These are phyloP conservation scores for Cyclocybe cylindracea DNA, from an alignment of 768 basidiomycete species.

Conservation along the genomic window DNA sequence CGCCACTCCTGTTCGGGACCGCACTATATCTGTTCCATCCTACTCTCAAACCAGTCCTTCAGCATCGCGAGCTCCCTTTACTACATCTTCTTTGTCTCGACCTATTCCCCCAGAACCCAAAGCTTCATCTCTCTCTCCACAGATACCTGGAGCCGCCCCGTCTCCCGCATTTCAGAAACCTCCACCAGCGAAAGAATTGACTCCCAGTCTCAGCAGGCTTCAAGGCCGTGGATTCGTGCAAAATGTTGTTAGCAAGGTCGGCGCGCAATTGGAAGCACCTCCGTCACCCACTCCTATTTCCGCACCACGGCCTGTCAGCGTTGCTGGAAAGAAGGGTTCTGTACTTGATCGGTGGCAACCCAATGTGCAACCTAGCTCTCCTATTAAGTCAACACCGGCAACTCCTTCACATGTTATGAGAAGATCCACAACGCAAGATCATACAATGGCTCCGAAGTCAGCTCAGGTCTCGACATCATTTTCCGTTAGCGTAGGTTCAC, in stretches of 20 bases:
- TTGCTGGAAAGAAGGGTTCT: conserved; percentile 42
- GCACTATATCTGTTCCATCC: conserved; percentile 21
- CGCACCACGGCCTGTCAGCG: conserved; percentile 28
- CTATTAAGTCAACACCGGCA: conserved; percentile 38
- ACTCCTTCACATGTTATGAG: conserved; percentile 35
- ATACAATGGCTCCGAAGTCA: neutral
- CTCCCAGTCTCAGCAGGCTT: conserved; percentile 79
- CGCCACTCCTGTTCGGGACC: conserved; percentile 16
- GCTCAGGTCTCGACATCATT: neutral
- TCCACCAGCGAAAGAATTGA: conserved; percentile 64
- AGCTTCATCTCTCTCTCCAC: conserved; percentile 41
- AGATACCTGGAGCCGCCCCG: conserved; percentile 40
- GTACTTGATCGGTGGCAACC: conserved; percentile 78
- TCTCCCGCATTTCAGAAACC: conserved; percentile 64
- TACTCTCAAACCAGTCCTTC: conserved; percentile 10
- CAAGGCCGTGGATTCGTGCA: conserved; percentile 88
- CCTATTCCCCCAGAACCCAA: conserved; percentile 54
- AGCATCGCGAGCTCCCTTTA: conserved; percentile 24
- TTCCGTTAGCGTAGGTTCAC: neutral
- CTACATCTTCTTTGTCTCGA: conserved; percentile 48
- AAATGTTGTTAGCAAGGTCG: conserved; percentile 70
- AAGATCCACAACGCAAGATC: conserved; percentile 12
- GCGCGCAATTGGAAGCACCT: conserved; percentile 50
- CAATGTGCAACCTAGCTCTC: conserved; percentile 36
- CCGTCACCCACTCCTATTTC: conserved; percentile 30